A percentile compares a stretch with the other conserved stretches of the same genome.
phyloP scores from a whole-genome alignment of 306 rosid genomes.

The Quercus rubra region DNA sequence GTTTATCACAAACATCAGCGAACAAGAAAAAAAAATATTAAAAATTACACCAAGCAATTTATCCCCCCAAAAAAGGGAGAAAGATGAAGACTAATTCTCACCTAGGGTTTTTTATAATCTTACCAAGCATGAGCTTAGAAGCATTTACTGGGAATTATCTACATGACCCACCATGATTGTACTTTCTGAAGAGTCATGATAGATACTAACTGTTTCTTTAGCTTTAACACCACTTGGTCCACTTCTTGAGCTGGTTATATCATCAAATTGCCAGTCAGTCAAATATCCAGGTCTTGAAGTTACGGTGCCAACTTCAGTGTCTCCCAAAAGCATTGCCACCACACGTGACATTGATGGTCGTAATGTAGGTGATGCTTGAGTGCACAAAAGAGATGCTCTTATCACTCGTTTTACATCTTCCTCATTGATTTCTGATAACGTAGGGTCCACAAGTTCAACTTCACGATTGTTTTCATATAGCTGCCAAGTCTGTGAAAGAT shows the following conservation, averaged over 20 bases:
- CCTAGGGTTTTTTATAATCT: neutral
- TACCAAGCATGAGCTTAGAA: neutral
- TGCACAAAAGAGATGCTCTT: constrained; percentile 12
- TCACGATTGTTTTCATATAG: constrained; percentile 44
- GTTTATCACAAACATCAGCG: neutral
- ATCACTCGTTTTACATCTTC: constrained; percentile 51
- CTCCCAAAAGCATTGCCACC: constrained; percentile 68
- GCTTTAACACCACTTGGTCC: constrained; percentile 10
- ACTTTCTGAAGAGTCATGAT: constrained; percentile 21
- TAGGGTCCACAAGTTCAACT: constrained; percentile 45
- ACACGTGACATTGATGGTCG: constrained; percentile 69
- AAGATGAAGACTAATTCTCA: too few species aligned
- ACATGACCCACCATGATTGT: constrained; percentile 27
- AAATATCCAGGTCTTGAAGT: constrained; percentile 61
- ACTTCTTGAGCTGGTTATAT: constrained; percentile 13
- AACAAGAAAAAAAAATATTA: too few species aligned
- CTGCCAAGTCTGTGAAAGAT: constrained; percentile 55
- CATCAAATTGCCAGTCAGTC: constrained; percentile 63
- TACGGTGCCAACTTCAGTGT: constrained; percentile 43
- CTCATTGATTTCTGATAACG: constrained; percentile 28
- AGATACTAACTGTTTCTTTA: constrained; percentile 25
- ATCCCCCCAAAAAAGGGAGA: too few species aligned
- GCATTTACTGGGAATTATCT: constrained; percentile 13
- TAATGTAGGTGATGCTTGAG: constrained; percentile 48
- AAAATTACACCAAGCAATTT: neutral